Percentiles rank a stretch among this genome's conserved stretches.
Conservation (phyloP, 208 protist species). For the Herpetomonas samuelpessoai region DNA sequence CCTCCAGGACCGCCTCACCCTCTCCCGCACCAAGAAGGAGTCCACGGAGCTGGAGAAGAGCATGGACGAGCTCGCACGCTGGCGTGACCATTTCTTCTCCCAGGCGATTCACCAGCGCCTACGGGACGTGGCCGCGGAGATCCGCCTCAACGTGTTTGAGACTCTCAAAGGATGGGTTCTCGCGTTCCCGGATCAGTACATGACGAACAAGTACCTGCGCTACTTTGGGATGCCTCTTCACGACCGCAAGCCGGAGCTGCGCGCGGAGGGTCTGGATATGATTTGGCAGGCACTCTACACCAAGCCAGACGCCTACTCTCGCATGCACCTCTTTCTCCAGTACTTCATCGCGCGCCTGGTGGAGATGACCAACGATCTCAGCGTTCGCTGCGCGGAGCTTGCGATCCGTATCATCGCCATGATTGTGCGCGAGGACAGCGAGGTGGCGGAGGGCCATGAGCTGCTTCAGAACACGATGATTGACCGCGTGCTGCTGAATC, state of each 20-base stretch:
- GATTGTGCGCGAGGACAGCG: slow-evolving; percentile 63
- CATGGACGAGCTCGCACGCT: slow-evolving; percentile 43
- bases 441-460: slow-evolving; percentile 55
- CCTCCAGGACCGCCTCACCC: slow-evolving; percentile 41
- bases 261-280: slow-evolving; percentile 70
- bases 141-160: slow-evolving; percentile 74
- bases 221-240: slow-evolving; percentile 90
- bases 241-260: slow-evolving; percentile 81
- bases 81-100: slow-evolving; percentile 78
- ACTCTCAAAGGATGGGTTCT: slow-evolving; percentile 72
- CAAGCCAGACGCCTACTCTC: slow-evolving; percentile 53
- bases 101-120: slow-evolving; percentile 82
- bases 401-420: slow-evolving; percentile 80
- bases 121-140: slow-evolving; percentile 79
- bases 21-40: slow-evolving; percentile 49
- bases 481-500: slow-evolving; percentile 66
- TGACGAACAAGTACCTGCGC: slow-evolving; percentile 87
- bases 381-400: slow-evolving; percentile 75
- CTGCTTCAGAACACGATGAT: slow-evolving; percentile 77
- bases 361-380: slow-evolving; percentile 84
- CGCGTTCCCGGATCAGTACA: slow-evolving; percentile 72
- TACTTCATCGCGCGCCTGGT: slow-evolving; percentile 81
- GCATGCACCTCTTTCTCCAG: slow-evolving; percentile 82
- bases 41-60: slow-evolving; percentile 35
- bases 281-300: slow-evolving; percentile 62